Evolutionary conservation across 169 alveolate genomes (phyloP).

Genomic region (Theileria luwenshuni): DNA sequence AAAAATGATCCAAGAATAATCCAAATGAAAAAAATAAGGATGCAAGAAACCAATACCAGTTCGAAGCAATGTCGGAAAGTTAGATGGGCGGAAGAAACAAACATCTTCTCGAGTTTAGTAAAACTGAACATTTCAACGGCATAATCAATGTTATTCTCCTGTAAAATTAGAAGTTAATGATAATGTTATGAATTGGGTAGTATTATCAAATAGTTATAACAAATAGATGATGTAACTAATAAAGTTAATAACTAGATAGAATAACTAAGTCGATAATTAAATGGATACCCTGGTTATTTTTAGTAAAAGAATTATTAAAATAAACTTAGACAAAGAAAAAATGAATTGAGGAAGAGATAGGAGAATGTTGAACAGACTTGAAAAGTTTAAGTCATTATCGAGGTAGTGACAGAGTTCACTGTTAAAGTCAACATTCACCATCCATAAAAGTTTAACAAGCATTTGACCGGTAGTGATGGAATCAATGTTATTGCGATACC

Average conservation of each 20-base stretch:
- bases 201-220: background rate
- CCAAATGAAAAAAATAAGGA: slow-evolving; percentile 57
- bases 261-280: background rate
- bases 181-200: too few relatives aligned
- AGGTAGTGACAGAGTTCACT: slow-evolving; percentile 55
- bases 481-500: too few relatives aligned
- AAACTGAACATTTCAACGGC: slow-evolving; percentile 5
- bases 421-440: slow-evolving; percentile 53
- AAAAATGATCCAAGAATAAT: slow-evolving; percentile 35
- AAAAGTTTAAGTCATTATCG: slow-evolving; percentile 35
- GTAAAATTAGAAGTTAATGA: background rate
- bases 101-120: background rate
- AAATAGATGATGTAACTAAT: background rate
- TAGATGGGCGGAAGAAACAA: background rate
- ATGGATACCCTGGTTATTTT: background rate
- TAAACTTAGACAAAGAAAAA: slow-evolving; percentile 38
- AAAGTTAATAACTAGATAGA: background rate
- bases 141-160: background rate
- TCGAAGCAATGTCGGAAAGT: background rate
- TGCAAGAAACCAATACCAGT: slow-evolving; percentile 24
- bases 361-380: slow-evolving; percentile 50
- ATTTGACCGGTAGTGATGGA: too few relatives aligned
- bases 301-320: background rate
- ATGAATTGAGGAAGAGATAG: slow-evolving; percentile 56
- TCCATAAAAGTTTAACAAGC: slow-evolving; percentile 38